A percentile compares a stretch with the other conserved stretches of the same genome.
phyloP scores from a whole-genome alignment of 768 basidiomycete species.

The Trametes elegans region DNA sequence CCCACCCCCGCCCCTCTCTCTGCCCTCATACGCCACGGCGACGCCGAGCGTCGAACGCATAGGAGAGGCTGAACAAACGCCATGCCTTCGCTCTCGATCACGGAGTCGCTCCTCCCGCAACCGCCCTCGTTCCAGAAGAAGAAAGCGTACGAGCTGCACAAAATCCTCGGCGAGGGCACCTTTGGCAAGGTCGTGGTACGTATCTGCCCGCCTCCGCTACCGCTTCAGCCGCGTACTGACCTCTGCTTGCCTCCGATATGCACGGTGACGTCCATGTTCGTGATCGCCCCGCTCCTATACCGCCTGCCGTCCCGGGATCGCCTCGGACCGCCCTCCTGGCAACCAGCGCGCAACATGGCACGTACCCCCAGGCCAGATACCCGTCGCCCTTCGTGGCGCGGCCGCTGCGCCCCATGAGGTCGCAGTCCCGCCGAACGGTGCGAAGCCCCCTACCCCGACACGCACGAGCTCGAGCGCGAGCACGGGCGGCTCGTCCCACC shows the following conservation, averaged over 20 bases:
- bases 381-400: conserved; percentile 58
- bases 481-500: conserved; percentile 12
- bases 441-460: conserved; percentile 6
- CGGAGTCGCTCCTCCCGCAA: conserved; percentile 58
- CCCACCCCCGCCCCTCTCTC: too few species aligned
- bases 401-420: conserved; percentile 33
- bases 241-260: not conserved
- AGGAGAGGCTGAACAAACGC: not conserved
- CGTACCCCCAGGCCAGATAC: conserved; percentile 60
- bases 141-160: conserved; percentile 71
- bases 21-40: not conserved
- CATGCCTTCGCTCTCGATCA: conserved; percentile 17
- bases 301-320: not conserved
- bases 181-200: conserved; percentile 89
- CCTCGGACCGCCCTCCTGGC: not conserved
- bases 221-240: not conserved
- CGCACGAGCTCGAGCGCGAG: conserved; percentile 16
- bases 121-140: conserved; percentile 88
- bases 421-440: not conserved
- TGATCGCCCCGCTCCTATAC: not conserved
- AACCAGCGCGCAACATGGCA: conserved; percentile 72
- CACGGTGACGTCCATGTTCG: not conserved
- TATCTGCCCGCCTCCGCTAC: conserved; percentile 5
- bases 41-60: too few species aligned
- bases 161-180: conserved; percentile 75